These are phyloP conservation scores for Schizothecium vesticola DNA, from an alignment of 495 filamentous ascomycete species.

Conservation along the genomic window DNA sequence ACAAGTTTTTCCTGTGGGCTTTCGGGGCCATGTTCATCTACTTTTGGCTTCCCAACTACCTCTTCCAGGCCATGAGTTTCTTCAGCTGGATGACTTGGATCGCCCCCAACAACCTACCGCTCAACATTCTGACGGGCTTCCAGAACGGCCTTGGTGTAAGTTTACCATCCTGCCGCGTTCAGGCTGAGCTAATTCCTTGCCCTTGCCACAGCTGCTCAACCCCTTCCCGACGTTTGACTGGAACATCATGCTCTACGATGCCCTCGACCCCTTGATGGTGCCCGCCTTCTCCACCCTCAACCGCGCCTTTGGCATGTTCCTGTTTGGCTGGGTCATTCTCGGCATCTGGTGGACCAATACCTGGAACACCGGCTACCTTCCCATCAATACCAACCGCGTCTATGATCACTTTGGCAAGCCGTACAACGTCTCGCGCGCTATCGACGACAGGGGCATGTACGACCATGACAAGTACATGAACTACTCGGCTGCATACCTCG, in stretches of 20 bases:
- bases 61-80: slow-evolving; percentile 33
- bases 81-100: slow-evolving; percentile 46
- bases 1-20: slow-evolving; percentile 32
- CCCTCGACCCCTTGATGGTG: slow-evolving; percentile 36
- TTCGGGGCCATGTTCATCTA: slow-evolving; percentile 38
- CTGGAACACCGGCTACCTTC: slow-evolving; percentile 36
- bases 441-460: slow-evolving; percentile 35
- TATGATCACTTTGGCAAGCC: slow-evolving; percentile 34
- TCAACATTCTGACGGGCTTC: slow-evolving; percentile 30
- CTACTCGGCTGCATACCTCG: slow-evolving; percentile 38
- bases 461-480: slow-evolving; percentile 30
- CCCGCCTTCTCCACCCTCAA: slow-evolving; percentile 43
- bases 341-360: slow-evolving; percentile 37
- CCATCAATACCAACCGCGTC: slow-evolving; percentile 35
- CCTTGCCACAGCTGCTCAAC: background rate
- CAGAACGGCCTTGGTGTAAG: slow-evolving; percentile 34
- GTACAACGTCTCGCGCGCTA: slow-evolving; percentile 35
- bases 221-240: slow-evolving; percentile 38
- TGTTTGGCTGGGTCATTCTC: slow-evolving; percentile 27
- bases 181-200: background rate
- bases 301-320: slow-evolving; percentile 30
- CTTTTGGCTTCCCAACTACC: slow-evolving; percentile 43
- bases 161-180: background rate
- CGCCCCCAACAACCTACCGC: slow-evolving; percentile 30
- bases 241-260: slow-evolving; percentile 32